Base-by-base conservation (phyloP, 805 yeast genomes). In the Clavispora asparagi region DNA sequence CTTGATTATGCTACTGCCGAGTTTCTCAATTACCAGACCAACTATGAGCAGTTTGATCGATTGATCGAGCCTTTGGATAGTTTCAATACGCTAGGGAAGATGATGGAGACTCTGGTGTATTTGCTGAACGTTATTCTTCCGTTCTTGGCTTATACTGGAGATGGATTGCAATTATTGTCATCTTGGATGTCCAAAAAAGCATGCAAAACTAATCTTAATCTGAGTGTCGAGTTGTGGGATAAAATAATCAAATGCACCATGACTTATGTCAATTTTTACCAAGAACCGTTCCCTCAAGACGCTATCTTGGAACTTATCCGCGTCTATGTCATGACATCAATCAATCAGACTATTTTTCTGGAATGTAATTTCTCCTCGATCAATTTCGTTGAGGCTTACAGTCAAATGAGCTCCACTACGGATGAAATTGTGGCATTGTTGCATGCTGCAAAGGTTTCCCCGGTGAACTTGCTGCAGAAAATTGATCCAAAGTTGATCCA, bases 71-170 rank as follows among this genome's bases (percentile, higher is more conserved):
- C 73, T 0, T 47, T 67, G 19, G 26, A 47, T 13, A 17, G 25
- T 11, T 2, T 10, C 37, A 33, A 16, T 10, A n/a, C 17, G 7
- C 37, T 33, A 1, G 37, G 37, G 6, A 33, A 33, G 11, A 17
- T 17, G 23, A 33, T 33, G 37, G 25, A 33, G 9, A 16, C 37
- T 33, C 13, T 45, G 10, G 50, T 54, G 19, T 68, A 70, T 65
- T 51, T 66, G 46, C 29, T 41, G 5, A 46, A 57, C 25, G 73
- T 66, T 13, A 51, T 66, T 4, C 41, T 68, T 14, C 74, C 74
- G 0, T 44, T 58, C 12, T 47, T 61, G 7, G 46, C 30, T 1
- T 62, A 56, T 45, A 40, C 59, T 39, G 44, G 44, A 13, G 38
- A 53, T 23, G 58, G 61, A 41, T 57, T 67, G 37, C 45, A 43